Base-by-base conservation (phyloP, 2,329 filamentous ascomycete genomes). In the Trichoderma brevicompactum region DNA sequence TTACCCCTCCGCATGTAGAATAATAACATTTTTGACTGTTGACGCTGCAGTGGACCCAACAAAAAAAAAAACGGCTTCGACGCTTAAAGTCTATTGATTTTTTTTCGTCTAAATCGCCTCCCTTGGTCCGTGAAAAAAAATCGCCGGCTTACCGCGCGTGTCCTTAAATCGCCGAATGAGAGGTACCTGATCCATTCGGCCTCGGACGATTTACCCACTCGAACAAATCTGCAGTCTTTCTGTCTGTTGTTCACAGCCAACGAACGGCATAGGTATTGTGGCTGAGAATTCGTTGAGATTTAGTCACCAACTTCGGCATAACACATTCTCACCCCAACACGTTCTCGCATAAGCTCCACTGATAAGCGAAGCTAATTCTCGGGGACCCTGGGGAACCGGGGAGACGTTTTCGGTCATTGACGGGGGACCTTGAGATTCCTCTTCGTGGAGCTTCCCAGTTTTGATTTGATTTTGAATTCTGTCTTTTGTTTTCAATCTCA, bases 281-380 rank as follows among this genome's bases (percentile, higher is more conserved):
- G 15, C 19, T 19, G 44, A 49, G 38, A 64, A 32, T 62, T 32
- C 50, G 61, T 64, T 55, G 61, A 55, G 50, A 48, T 28, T 49
- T 40, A 34, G 50, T 17, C 43, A 15, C 48, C 5, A 28, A 28
- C 19, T 50, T 48, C 40, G 36, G 34, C 40, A 41, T 7, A 32
- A 34, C 44, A 40, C 41, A 10, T 41, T 32, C 41, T 62, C 46
- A 64, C 59, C 60, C 60, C 60, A 63, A 63, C 60, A 63, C 50
- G 48, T 40, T 12, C 48, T 10, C 40, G 38, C 23, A n/a, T 7
- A 48, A 54, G 60, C 53, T 64, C 61, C 61, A 64, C 61, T 52
- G 36, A 64, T 56, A 56, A 65, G 55, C 48, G 59, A 53, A 50
- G 40, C 49, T 53, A 62, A 62, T 36, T 44, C 32, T 46, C 43